phyloP scores from a whole-genome alignment of 2,329 filamentous ascomycete genomes.

The Neoscytalidium dimidiatum region DNA sequence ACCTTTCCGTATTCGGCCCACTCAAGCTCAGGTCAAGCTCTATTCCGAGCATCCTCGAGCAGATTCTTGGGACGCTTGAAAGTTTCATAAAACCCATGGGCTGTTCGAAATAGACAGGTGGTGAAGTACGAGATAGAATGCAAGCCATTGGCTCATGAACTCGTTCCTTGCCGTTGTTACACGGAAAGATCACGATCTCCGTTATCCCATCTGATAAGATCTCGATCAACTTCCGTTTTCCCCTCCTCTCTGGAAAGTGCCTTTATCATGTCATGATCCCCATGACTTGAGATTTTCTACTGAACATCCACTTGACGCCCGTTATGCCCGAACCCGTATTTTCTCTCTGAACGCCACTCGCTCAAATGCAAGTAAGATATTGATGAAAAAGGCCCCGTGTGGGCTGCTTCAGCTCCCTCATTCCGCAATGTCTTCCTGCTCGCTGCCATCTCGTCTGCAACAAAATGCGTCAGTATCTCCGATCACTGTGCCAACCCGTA shows the following conservation, averaged over 20 bases:
- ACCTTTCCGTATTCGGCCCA: too few species aligned
- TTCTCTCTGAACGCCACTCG: conserved; percentile 16
- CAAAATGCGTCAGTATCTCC: neutral
- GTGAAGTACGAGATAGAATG: neutral
- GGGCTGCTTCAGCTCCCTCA: neutral
- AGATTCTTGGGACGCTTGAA: neutral
- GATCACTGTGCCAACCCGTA: too few species aligned
- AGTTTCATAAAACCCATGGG: neutral
- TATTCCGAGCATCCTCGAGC: neutral
- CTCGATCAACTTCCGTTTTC: neutral
- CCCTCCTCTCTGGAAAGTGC: neutral
- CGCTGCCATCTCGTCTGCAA: conserved; percentile 34
- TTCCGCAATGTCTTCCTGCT: conserved; percentile 31
- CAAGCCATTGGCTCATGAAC: neutral
- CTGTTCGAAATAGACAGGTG: neutral
- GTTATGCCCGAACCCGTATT: neutral
- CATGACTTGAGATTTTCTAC: neutral
- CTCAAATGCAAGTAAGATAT: conserved; percentile 19
- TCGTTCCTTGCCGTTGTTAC: too few species aligned
- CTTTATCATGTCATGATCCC: neutral
- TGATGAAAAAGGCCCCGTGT: neutral
- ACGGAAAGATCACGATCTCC: neutral
- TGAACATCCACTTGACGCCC: conserved; percentile 1
- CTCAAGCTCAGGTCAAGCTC: neutral
- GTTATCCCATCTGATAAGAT: conserved; percentile 7